These are phyloP conservation scores for Diplogelasinospora grovesii DNA, from an alignment of 495 filamentous ascomycete genomes.

Conservation along the genomic window DNA sequence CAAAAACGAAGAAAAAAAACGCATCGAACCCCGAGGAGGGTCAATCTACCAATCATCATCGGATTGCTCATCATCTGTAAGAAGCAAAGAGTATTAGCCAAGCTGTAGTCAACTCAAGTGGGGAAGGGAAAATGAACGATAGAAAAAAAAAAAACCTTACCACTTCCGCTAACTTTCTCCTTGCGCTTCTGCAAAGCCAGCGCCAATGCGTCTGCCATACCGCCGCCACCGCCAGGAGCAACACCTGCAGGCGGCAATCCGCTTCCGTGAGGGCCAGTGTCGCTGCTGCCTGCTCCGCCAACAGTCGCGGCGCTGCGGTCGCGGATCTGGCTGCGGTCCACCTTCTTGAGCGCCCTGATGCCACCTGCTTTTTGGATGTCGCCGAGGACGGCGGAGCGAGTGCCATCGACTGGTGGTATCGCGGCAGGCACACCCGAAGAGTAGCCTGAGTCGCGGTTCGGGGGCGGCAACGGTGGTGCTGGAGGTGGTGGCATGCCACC, in stretches of 20 bases:
- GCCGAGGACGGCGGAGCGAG: slow-evolving; percentile 64
- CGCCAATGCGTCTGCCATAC: slow-evolving; percentile 75
- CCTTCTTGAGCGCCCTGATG: slow-evolving; percentile 69
- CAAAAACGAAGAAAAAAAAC: neutral
- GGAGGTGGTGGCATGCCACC: slow-evolving; percentile 50
- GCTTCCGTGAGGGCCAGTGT: slow-evolving; percentile 50
- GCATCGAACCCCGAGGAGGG: neutral
- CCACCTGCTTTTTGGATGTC: slow-evolving; percentile 76
- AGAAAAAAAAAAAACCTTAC: slow-evolving; percentile 51
- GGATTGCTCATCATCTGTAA: slow-evolving; percentile 69
- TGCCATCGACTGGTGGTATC: slow-evolving; percentile 36
- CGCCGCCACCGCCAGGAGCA: slow-evolving; percentile 48
- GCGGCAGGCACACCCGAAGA: slow-evolving; percentile 52
- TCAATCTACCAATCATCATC: slow-evolving; percentile 65
- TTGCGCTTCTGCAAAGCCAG: slow-evolving; percentile 72
- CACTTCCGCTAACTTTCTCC: slow-evolving; percentile 81
- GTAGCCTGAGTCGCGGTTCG: slow-evolving; percentile 57
- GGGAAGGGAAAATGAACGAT: too few species aligned
- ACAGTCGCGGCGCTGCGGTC: slow-evolving; percentile 73
- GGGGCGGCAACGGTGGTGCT: slow-evolving; percentile 55
- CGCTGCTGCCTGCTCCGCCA: slow-evolving; percentile 42
- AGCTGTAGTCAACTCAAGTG: too few species aligned
- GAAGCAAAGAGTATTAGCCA: slow-evolving; percentile 22
- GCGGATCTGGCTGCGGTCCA: slow-evolving; percentile 65
- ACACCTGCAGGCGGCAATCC: slow-evolving; percentile 45